Percentiles rank a stretch among this genome's conserved stretches.
Evolutionary conservation across 805 yeast genomes (phyloP).

Genomic region (Starmerella kuoi): DNA sequence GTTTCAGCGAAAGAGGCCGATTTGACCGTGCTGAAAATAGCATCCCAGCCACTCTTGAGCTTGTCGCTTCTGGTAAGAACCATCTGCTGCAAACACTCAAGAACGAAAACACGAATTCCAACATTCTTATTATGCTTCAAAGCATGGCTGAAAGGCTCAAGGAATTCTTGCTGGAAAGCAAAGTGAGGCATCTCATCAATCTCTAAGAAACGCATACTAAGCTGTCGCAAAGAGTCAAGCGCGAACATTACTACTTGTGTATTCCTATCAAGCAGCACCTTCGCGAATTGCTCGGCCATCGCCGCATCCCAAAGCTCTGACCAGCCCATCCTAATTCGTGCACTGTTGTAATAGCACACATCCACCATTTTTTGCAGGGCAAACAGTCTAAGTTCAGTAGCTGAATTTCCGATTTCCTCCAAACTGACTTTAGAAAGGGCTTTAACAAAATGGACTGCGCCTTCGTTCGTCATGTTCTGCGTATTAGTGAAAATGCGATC

Average conservation of each 20-base stretch:
- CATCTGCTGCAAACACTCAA: slow-evolving; percentile 82
- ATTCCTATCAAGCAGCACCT: slow-evolving; percentile 71
- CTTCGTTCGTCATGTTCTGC: slow-evolving; percentile 64
- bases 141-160: slow-evolving; percentile 78
- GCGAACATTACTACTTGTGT: slow-evolving; percentile 76
- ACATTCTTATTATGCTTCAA: slow-evolving; percentile 52
- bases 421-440: slow-evolving; percentile 77
- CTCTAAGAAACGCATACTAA: slow-evolving; percentile 82
- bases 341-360: slow-evolving; percentile 95
- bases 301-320: slow-evolving; percentile 77
- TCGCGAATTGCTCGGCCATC: slow-evolving; percentile 80
- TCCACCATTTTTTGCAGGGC: slow-evolving; percentile 93
- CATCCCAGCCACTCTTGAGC: slow-evolving; percentile 89
- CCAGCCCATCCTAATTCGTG: slow-evolving; percentile 93
- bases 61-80: slow-evolving; percentile 58
- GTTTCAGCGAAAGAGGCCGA: slow-evolving; percentile 43
- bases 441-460: slow-evolving; percentile 73
- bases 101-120: slow-evolving; percentile 74
- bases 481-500: slow-evolving; percentile 82
- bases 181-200: slow-evolving; percentile 91
- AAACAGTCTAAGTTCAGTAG: slow-evolving; percentile 67
- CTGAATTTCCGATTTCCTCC: slow-evolving; percentile 53
- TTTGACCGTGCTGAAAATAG: slow-evolving; percentile 67
- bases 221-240: slow-evolving; percentile 82
- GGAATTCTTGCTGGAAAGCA: slow-evolving; percentile 87